phyloP scores from a whole-genome alignment of 73 alveolate genomes.

The Paramecium sonneborni region DNA sequence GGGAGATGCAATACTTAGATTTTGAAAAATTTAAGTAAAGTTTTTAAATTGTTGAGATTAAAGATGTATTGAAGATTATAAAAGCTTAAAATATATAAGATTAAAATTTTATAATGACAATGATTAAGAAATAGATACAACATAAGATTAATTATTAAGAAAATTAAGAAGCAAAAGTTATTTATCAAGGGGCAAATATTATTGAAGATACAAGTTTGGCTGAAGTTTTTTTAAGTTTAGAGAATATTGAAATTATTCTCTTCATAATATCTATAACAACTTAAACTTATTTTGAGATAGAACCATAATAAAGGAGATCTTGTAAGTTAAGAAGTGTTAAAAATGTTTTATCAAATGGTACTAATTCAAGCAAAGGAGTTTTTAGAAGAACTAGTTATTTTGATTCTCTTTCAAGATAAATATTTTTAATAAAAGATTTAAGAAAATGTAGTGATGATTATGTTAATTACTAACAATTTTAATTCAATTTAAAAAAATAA shows the following conservation, averaged over 20 bases:
- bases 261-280: background rate
- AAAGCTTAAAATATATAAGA: background rate
- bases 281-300: background rate
- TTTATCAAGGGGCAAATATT: background rate
- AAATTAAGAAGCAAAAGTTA: background rate
- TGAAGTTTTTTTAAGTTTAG: conserved; percentile 7
- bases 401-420: background rate
- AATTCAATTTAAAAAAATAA: background rate
- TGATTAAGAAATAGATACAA: background rate
- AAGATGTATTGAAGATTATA: conserved; percentile 25
- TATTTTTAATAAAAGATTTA: background rate
- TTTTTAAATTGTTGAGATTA: background rate
- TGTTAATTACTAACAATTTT: background rate
- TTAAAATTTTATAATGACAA: background rate
- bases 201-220: conserved; percentile 43
- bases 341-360: background rate
- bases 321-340: background rate
- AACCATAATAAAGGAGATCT: conserved; percentile 3
- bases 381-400: background rate
- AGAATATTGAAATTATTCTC: conserved; percentile 33
- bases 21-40: conserved; percentile 11
- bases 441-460: background rate
- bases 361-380: background rate
- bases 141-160: background rate
- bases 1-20: conserved; percentile 27